These are phyloP conservation scores for Colletotrichum cereale DNA, from an alignment of 2,329 filamentous ascomycete species.

Conservation along the genomic window DNA sequence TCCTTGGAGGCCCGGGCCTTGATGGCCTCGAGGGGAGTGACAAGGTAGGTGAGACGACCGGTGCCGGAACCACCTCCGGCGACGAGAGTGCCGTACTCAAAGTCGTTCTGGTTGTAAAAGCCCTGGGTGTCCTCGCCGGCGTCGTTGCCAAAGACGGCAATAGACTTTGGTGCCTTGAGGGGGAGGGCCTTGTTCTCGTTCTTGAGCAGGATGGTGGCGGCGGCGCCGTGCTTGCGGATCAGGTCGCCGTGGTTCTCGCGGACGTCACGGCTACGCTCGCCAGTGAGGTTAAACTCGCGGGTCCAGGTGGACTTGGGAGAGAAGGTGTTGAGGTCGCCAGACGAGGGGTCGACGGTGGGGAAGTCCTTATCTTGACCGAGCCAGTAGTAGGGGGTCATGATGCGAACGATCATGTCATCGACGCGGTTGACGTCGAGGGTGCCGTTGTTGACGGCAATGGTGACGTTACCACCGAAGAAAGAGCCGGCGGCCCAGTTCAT, in stretches of 20 bases:
- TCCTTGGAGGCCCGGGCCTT: slow-evolving; percentile 61
- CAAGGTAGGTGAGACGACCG: slow-evolving; percentile 72
- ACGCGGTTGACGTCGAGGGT: slow-evolving; percentile 55
- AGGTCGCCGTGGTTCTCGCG: slow-evolving; percentile 68
- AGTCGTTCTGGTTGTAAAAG: slow-evolving; percentile 73
- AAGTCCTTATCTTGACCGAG: slow-evolving; percentile 62
- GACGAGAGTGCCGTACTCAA: slow-evolving; percentile 69
- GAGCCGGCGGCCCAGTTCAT: slow-evolving; percentile 49
- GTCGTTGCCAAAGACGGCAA: slow-evolving; percentile 69
- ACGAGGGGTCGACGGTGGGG: slow-evolving; percentile 58
- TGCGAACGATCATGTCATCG: slow-evolving; percentile 65
- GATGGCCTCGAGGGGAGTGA: slow-evolving; percentile 74
- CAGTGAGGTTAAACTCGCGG: slow-evolving; percentile 56
- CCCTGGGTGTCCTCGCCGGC: slow-evolving; percentile 76
- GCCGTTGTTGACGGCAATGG: slow-evolving; percentile 61
- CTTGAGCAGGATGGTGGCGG: slow-evolving; percentile 79
- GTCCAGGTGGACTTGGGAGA: slow-evolving; percentile 62
- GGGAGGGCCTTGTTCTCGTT: slow-evolving; percentile 74
- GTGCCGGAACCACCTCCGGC: slow-evolving; percentile 72
- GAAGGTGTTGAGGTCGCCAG: slow-evolving; percentile 62
- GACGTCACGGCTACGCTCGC: slow-evolving; percentile 64
- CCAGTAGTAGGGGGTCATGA: slow-evolving; percentile 65
- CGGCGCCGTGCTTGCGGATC: slow-evolving; percentile 65
- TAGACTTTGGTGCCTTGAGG: slow-evolving; percentile 66
- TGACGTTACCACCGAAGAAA: slow-evolving; percentile 61